A percentile compares a stretch with the other conserved stretches of the same genome.
These are phyloP conservation scores for Pisolithus microcarpus DNA, from an alignment of 768 basidiomycete genomes.

Conservation along the genomic window DNA sequence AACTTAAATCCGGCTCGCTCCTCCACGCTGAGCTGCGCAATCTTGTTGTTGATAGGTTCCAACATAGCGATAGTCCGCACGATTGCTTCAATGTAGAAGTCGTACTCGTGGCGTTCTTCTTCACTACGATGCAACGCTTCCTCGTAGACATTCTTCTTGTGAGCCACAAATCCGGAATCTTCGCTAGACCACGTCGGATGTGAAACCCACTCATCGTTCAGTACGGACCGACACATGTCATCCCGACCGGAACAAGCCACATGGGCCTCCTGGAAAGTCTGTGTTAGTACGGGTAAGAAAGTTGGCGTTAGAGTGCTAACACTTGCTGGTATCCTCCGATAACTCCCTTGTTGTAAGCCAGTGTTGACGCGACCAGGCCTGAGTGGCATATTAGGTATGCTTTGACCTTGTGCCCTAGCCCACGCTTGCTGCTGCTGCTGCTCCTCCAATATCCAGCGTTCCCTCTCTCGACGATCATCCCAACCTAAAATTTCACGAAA, in stretches of 20 bases:
- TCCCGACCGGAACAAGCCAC: conserved; percentile 92
- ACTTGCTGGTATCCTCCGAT: conserved; percentile 70
- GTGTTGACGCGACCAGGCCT: conserved; percentile 59
- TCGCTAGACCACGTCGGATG: conserved; percentile 95
- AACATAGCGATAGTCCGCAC: conserved; percentile 83
- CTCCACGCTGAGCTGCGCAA: conserved; percentile 67
- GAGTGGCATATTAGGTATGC: conserved; percentile 26
- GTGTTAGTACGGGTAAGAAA: background rate
- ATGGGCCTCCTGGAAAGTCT: conserved; percentile 60
- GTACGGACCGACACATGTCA: conserved; percentile 90
- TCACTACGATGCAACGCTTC: conserved; percentile 94
- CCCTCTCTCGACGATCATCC: conserved; percentile 66
- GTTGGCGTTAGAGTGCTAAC: conserved; percentile 41
- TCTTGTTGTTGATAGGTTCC: conserved; percentile 87
- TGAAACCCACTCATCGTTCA: conserved; percentile 98
- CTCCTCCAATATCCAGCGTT: conserved; percentile 43
- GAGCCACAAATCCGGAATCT: conserved; percentile 83
- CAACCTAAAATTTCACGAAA: conserved; percentile 86
- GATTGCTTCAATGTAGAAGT: conserved; percentile 96
- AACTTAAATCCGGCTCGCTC: conserved; percentile 79
- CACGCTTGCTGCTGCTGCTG: conserved; percentile 40
- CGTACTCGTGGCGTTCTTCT: conserved; percentile 98
- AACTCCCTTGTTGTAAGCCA: conserved; percentile 78
- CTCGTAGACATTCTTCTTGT: conserved; percentile 94
- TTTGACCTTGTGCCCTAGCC: conserved; percentile 43